A percentile compares a stretch with the other conserved stretches of the same genome.
Conservation (phyloP, 352 stramenopile genomes). For the Phytophthora palmivora region DNA sequence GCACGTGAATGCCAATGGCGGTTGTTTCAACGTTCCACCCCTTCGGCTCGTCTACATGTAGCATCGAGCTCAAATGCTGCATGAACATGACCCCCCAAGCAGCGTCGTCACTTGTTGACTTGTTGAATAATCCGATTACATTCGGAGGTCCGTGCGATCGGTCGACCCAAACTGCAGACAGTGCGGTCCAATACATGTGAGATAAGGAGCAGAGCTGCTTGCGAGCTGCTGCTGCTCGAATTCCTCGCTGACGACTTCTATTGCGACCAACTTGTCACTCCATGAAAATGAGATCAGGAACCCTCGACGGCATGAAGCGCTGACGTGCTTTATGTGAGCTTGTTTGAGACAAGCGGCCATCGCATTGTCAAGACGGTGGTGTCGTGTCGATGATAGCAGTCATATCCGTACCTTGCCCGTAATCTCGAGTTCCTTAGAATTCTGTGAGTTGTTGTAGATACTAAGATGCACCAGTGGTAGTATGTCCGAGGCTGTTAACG, state of each 20-base stretch:
- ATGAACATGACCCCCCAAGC: constrained; percentile 4
- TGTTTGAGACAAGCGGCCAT: constrained; percentile 14
- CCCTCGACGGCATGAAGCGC: constrained; percentile 9
- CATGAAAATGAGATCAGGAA: not conserved
- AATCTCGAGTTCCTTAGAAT: constrained; percentile 4
- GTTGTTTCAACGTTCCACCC: constrained; percentile 22
- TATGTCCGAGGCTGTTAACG: constrained; percentile 32
- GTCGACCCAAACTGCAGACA: constrained; percentile 21
- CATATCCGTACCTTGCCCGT: constrained; percentile 9
- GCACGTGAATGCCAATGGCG: constrained; percentile 17
- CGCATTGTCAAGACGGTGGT: constrained; percentile 7
- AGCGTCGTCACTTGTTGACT: constrained; percentile 12
- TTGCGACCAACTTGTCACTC: not conserved
- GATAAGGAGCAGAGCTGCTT: constrained; percentile 3
- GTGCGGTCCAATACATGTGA: constrained; percentile 1
- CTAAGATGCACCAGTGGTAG: not conserved
- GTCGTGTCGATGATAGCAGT: not conserved
- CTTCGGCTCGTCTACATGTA: constrained; percentile 28
- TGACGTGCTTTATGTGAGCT: constrained; percentile 15
- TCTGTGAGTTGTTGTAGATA: not conserved
- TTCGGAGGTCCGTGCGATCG: constrained; percentile 1
- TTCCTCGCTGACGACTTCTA: constrained; percentile 11
- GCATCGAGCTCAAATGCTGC: constrained; percentile 3
- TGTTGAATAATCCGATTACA: constrained; percentile 24
- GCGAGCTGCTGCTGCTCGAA: not conserved